These are phyloP conservation scores for Suillus brevipes DNA, from an alignment of 768 basidiomycete genomes.

Conservation along the genomic window DNA sequence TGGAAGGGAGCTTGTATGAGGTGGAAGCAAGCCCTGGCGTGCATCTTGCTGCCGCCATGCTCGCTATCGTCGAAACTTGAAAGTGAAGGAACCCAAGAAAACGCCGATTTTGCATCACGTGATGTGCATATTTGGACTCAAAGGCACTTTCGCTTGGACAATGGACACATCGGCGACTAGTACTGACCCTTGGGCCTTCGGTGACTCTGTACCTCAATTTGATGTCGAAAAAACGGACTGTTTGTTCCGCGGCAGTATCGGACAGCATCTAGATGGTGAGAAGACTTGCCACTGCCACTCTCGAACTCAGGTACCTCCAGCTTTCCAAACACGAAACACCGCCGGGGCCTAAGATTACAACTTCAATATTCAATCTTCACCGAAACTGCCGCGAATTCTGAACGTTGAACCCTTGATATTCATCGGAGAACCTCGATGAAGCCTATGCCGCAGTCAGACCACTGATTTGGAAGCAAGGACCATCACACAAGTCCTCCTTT, in stretches of 20 bases:
- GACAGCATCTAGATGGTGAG: not conserved
- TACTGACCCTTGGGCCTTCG: too few relatives aligned
- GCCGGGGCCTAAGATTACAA: not conserved
- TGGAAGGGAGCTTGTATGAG: not conserved
- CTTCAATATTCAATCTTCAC: not conserved
- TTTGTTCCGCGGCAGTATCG: not conserved
- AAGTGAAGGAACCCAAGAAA: not conserved
- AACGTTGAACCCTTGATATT: too few relatives aligned
- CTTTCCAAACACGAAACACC: not conserved
- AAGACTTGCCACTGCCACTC: not conserved
- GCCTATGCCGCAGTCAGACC: not conserved
- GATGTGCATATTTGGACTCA: not conserved
- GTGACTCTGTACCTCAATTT: not conserved
- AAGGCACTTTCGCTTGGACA: too few relatives aligned
- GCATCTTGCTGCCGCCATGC: not conserved
- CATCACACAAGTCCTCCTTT: not conserved
- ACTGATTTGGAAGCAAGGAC: too few relatives aligned
- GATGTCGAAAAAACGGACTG: not conserved
- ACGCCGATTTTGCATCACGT: not conserved
- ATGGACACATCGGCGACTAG: too few relatives aligned
- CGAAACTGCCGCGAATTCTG: too few relatives aligned
- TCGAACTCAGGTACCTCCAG: not conserved
- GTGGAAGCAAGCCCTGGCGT: slow-evolving; percentile 2
- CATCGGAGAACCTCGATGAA: not conserved
- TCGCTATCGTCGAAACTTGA: not conserved